Conservation (phyloP, 306 rosid genomes). For the Elaeagnus macrophylla region DNA sequence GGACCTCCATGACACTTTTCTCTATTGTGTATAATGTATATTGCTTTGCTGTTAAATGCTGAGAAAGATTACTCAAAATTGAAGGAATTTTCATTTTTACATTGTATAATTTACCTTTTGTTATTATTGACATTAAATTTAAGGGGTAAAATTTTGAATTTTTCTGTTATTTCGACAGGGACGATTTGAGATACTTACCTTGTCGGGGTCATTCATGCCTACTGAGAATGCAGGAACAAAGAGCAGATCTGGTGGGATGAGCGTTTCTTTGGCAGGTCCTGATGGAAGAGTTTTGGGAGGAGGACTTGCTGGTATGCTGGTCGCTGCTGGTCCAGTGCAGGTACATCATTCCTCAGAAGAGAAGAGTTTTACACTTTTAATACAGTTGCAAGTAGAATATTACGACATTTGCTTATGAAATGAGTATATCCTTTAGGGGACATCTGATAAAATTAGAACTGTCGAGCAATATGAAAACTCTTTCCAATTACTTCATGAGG, state of each 20-base stretch:
- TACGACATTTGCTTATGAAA: too few relatives aligned
- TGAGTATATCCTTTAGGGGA: too few relatives aligned
- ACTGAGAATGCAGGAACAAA: conserved; percentile 41
- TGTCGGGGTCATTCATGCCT: conserved; percentile 57
- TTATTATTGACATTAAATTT: background rate
- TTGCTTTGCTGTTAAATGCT: too few relatives aligned
- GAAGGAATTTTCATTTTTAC: too few relatives aligned
- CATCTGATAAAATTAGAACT: too few relatives aligned
- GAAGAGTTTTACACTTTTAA: too few relatives aligned
- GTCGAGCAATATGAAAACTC: too few relatives aligned
- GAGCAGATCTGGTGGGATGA: conserved; percentile 68
- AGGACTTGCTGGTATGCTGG: conserved; percentile 58
- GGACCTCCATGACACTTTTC: too few relatives aligned
- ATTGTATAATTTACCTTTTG: too few relatives aligned
- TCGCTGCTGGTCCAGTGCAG: conserved; percentile 79
- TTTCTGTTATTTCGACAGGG: conserved; percentile 38
- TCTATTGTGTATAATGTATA: too few relatives aligned
- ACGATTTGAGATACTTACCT: conserved; percentile 55
- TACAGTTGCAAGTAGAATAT: too few relatives aligned
- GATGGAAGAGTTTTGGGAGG: conserved; percentile 62
- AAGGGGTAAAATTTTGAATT: conserved; percentile 8
- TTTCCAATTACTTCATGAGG: background rate
- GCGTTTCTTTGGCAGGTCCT: conserved; percentile 57
- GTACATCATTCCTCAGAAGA: conserved; percentile 23
- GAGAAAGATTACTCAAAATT: too few relatives aligned